Evolutionary conservation across 768 basidiomycete genomes (phyloP).

Genomic region (Tricholoma furcatifolium): DNA sequence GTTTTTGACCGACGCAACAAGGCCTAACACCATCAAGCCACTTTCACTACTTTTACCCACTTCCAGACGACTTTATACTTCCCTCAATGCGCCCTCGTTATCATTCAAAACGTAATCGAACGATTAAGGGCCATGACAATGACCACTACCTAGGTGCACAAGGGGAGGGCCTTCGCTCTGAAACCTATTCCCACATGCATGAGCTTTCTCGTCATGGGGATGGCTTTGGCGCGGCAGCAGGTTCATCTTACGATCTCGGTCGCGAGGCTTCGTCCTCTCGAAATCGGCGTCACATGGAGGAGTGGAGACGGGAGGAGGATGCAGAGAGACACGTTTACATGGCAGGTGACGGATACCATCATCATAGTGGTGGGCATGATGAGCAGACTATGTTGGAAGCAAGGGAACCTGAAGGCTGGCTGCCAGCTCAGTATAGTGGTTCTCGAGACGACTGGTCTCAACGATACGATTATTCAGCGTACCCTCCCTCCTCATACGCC

Average conservation of each 20-base stretch:
- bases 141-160: slow-evolving; percentile 49
- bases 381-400: slow-evolving; percentile 43
- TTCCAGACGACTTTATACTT: slow-evolving; percentile 17
- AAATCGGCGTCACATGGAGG: slow-evolving; percentile 47
- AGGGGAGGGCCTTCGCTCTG: slow-evolving; percentile 50
- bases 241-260: slow-evolving; percentile 41
- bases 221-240: slow-evolving; percentile 44
- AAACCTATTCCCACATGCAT: slow-evolving; percentile 51
- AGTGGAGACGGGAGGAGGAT: slow-evolving; percentile 48
- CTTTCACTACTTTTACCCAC: slow-evolving; percentile 23
- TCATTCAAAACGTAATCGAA: slow-evolving; percentile 51
- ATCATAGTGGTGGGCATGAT: slow-evolving; percentile 44
- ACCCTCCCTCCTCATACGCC: slow-evolving; percentile 43
- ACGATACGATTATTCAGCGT: slow-evolving; percentile 41
- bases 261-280: slow-evolving; percentile 55
- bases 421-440: slow-evolving; percentile 42
- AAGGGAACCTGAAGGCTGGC: slow-evolving; percentile 47
- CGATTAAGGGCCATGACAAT: slow-evolving; percentile 48
- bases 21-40: slow-evolving; percentile 28
- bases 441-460: slow-evolving; percentile 48
- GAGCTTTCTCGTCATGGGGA: slow-evolving; percentile 48
- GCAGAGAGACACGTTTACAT: slow-evolving; percentile 43
- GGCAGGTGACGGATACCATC: slow-evolving; percentile 45
- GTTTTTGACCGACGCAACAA: slow-evolving; percentile 31
- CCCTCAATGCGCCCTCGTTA: slow-evolving; percentile 43